phyloP scores from a whole-genome alignment of 192 early-diverging fungal genomes.

The Obelidium mucronatum region DNA sequence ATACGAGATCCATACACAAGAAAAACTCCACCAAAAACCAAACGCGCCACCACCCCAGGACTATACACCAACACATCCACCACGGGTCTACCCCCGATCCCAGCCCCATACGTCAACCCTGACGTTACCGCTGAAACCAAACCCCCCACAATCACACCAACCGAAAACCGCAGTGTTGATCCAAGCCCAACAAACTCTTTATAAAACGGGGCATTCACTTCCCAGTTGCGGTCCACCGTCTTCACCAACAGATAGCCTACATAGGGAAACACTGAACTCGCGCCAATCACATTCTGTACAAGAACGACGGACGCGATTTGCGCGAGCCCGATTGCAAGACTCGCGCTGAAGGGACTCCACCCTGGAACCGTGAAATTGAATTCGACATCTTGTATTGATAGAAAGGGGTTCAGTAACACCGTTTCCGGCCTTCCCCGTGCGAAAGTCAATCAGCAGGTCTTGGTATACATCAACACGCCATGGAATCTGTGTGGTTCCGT shows the following conservation, averaged over 20 bases:
- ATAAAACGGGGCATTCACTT: slow-evolving; percentile 28
- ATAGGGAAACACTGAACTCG: slow-evolving; percentile 19
- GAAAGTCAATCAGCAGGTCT: background rate
- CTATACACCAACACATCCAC: too few relatives aligned
- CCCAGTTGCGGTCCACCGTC: slow-evolving; percentile 28
- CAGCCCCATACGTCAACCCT: too few relatives aligned
- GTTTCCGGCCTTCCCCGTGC: too few relatives aligned
- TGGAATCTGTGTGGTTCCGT: slow-evolving; percentile 16
- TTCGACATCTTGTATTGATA: background rate
- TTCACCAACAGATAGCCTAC: slow-evolving; percentile 24
- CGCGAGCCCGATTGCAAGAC: slow-evolving; percentile 17
- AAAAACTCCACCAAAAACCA: too few relatives aligned
- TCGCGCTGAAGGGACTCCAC: slow-evolving; percentile 36
- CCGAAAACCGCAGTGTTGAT: slow-evolving; percentile 1
- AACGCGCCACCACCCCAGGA: too few relatives aligned
- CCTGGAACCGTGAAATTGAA: slow-evolving; percentile 1
- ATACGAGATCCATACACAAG: too few relatives aligned
- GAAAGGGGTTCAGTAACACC: background rate
- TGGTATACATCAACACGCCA: slow-evolving; percentile 8
- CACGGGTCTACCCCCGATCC: too few relatives aligned
- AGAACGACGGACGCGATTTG: slow-evolving; percentile 28
- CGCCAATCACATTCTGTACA: slow-evolving; percentile 18
- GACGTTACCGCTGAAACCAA: too few relatives aligned
- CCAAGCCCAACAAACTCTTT: background rate
- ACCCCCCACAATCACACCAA: slow-evolving; percentile 33